These are phyloP conservation scores for Chalaropsis ovoidea DNA, from an alignment of 2,329 filamentous ascomycete species.

Conservation along the genomic window DNA sequence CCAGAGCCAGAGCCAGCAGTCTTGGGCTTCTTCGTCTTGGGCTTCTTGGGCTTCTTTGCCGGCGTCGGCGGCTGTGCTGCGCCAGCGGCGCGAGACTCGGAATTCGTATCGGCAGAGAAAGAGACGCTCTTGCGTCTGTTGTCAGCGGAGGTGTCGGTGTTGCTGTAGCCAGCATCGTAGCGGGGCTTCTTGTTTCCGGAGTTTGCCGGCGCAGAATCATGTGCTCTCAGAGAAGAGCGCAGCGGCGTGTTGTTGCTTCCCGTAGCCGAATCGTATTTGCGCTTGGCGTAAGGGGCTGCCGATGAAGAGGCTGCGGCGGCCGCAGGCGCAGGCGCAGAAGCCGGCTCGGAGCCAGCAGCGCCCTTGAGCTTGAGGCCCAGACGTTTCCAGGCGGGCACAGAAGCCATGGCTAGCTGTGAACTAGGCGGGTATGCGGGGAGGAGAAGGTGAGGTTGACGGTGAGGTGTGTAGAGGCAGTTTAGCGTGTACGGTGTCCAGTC, in stretches of 20 bases:
- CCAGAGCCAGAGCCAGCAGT: conserved; percentile 33
- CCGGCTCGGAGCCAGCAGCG: conserved; percentile 30
- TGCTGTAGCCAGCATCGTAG: conserved; percentile 26
- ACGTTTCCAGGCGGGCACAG: conserved; percentile 51
- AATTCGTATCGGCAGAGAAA: conserved; percentile 37
- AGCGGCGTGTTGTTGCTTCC: conserved; percentile 20
- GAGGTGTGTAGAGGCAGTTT: neutral
- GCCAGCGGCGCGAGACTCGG: conserved; percentile 30
- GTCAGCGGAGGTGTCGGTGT: conserved; percentile 25
- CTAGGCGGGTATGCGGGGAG: conserved; percentile 35
- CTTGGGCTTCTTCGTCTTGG: conserved; percentile 34
- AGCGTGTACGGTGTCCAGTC: neutral
- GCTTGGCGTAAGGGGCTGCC: conserved; percentile 31
- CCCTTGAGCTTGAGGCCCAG: conserved; percentile 53
- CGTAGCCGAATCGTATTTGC: conserved; percentile 30
- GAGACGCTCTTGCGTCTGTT: conserved; percentile 40
- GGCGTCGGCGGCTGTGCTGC: conserved; percentile 27
- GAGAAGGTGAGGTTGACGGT: conserved; percentile 15
- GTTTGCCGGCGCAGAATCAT: conserved; percentile 26
- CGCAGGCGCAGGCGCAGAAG: conserved; percentile 24
- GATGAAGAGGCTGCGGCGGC: conserved; percentile 1
- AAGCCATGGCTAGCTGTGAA: conserved; percentile 37
- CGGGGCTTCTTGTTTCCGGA: conserved; percentile 30
- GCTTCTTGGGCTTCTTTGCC: conserved; percentile 32
- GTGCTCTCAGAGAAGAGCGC: conserved; percentile 24